Evolutionary conservation across 371 early-diverging fungal genomes (phyloP).

Genomic region (Parasitella parasitica): DNA sequence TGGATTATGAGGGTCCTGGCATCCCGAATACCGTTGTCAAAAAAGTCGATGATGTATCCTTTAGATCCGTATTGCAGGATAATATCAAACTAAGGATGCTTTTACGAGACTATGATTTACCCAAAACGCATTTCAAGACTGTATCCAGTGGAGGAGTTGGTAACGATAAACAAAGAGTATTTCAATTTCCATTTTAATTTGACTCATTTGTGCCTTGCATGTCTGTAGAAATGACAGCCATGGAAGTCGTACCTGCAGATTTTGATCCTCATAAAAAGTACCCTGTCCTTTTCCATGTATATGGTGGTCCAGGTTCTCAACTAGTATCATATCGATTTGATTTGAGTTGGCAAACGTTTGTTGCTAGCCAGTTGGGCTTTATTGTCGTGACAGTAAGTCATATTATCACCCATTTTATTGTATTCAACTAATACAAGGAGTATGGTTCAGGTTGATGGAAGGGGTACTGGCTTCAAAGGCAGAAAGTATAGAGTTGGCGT

Average conservation of each 20-base stretch:
- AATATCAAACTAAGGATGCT: conserved; percentile 48
- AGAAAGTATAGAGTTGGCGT: conserved; percentile 79
- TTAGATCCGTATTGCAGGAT: conserved; percentile 55
- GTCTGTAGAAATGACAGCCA: conserved; percentile 75
- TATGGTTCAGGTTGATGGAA: conserved; percentile 69
- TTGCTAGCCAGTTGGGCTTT: conserved; percentile 62
- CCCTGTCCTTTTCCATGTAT: conserved; percentile 88
- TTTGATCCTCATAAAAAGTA: conserved; percentile 74
- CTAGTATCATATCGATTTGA: conserved; percentile 68
- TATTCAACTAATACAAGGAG: background rate
- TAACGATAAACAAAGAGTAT: too few species aligned
- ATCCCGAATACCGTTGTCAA: conserved; percentile 80
- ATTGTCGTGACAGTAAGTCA: conserved; percentile 65
- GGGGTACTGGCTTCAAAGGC: conserved; percentile 90
- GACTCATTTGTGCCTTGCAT: background rate
- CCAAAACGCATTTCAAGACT: conserved; percentile 54
- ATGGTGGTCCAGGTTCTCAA: conserved; percentile 95
- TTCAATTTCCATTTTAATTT: background rate
- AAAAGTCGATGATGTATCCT: conserved; percentile 50
- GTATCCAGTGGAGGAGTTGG: conserved; percentile 60
- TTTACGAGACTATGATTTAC: conserved; percentile 56
- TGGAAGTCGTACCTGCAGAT: conserved; percentile 79
- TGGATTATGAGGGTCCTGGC: conserved; percentile 85
- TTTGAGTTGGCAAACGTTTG: conserved; percentile 75
- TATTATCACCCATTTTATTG: background rate